These are phyloP conservation scores for Cupressus sempervirens DNA, from an alignment of 75 land plant species.

Conservation along the genomic window DNA sequence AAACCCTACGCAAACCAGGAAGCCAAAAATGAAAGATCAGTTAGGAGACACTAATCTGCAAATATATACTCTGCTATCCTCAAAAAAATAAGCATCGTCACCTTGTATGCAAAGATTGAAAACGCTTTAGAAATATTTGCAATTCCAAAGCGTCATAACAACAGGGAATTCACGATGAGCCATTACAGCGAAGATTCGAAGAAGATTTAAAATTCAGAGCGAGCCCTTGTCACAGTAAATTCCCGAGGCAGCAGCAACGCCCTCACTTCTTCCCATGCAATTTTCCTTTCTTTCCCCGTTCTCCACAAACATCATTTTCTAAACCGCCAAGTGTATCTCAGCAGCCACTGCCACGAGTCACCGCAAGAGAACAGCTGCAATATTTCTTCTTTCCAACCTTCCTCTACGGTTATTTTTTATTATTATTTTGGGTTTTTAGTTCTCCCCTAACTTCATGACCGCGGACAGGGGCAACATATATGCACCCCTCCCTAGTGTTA, in stretches of 20 bases:
- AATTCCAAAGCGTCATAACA: neutral
- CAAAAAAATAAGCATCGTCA: neutral
- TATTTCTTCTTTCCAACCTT: neutral
- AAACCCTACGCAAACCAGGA: neutral
- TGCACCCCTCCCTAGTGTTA: too few relatives aligned
- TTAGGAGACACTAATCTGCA: neutral
- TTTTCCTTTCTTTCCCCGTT: neutral
- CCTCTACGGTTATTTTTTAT: too few relatives aligned
- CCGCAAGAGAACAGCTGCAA: neutral
- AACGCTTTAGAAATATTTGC: neutral
- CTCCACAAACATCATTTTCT: neutral
- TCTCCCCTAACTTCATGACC: too few relatives aligned
- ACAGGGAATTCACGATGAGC: neutral
- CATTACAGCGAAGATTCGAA: neutral
- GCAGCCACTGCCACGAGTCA: neutral
- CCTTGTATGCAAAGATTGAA: neutral
- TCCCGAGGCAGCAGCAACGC: neutral
- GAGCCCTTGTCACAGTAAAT: neutral
- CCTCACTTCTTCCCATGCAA: neutral
- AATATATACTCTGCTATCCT: neutral
- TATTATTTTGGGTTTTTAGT: too few relatives aligned
- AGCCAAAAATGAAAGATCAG: neutral
- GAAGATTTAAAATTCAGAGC: neutral
- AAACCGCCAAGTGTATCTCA: constrained; percentile 1
- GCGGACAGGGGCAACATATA: too few relatives aligned